A percentile compares a stretch with the other conserved stretches of the same genome.
These are phyloP conservation scores for Luffa aegyptiaca DNA, from an alignment of 306 rosid genomes.

Conservation along the genomic window DNA sequence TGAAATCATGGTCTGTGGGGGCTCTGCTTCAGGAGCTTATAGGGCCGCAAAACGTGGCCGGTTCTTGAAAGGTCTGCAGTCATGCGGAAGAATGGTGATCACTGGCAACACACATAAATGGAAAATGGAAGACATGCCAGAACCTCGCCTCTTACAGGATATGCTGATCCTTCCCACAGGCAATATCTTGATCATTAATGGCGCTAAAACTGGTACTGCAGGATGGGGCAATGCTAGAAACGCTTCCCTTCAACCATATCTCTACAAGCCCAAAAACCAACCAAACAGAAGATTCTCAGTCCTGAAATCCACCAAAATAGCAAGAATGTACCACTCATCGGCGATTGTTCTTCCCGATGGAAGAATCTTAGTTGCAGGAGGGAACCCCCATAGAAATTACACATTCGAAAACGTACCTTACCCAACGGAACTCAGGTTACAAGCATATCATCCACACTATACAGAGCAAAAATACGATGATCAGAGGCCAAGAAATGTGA, in stretches of 20 bases:
- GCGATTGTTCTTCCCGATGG: conserved; percentile 76
- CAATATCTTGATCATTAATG: conserved; percentile 55
- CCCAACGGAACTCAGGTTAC: conserved; percentile 71
- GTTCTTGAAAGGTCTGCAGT: conserved; percentile 41
- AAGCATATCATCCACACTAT: conserved; percentile 69
- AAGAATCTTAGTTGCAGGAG: conserved; percentile 50
- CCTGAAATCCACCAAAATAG: conserved; percentile 39
- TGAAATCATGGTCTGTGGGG: conserved; percentile 82
- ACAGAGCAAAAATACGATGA: conserved; percentile 28
- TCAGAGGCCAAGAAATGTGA: conserved; percentile 40
- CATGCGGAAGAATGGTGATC: conserved; percentile 84
- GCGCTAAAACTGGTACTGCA: conserved; percentile 49
- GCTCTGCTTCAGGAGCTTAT: conserved; percentile 54
- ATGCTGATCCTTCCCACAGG: conserved; percentile 72
- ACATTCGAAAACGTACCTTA: conserved; percentile 29
- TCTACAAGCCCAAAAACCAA: conserved; percentile 31
- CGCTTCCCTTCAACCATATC: conserved; percentile 55
- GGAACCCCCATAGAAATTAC: conserved; percentile 56
- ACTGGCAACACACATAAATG: conserved; percentile 45
- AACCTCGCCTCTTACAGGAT: conserved; percentile 59
- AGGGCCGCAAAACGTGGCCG: conserved; percentile 25
- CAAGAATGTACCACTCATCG: conserved; percentile 74
- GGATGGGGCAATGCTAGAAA: conserved; percentile 65
- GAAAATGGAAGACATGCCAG: conserved; percentile 78
- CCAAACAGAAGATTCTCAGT: conserved; percentile 45